Conservation (phyloP, 2,329 filamentous ascomycete genomes). For the Colletotrichum cuscutae region DNA sequence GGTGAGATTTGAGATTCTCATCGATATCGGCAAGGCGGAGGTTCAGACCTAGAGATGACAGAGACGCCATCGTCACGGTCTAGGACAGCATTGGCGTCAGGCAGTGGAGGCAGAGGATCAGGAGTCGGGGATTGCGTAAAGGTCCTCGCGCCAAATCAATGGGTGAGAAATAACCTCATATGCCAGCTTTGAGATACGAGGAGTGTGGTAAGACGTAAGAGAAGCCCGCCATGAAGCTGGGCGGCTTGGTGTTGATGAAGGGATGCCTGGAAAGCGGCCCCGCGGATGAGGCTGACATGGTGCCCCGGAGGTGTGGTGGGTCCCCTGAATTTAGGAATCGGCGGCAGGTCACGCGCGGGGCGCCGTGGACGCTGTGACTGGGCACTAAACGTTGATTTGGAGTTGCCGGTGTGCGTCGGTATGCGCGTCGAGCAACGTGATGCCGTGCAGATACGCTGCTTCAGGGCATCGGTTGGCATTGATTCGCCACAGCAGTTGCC, state of each 20-base stretch:
- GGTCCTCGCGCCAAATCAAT: not conserved
- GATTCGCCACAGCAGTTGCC: not conserved
- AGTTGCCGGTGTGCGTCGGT: not conserved
- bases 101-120: not conserved
- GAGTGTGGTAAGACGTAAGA: not conserved
- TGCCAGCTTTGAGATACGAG: not conserved
- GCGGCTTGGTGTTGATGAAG: constrained; percentile 11
- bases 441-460: not conserved
- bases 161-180: not conserved
- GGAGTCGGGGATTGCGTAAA: not conserved
- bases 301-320: constrained; percentile 20
- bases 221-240: not conserved
- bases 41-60: constrained; percentile 25
- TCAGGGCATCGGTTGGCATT: no score
- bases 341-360: constrained; percentile 26
- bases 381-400: not conserved
- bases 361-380: constrained; percentile 2
- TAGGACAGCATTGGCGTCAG: not conserved
- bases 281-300: constrained; percentile 22
- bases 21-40: constrained; percentile 28
- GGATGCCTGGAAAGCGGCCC: constrained; percentile 7
- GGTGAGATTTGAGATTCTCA: constrained; percentile 27
- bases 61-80: constrained; percentile 6
- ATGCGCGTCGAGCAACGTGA: constrained; percentile 35
- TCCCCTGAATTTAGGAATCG: constrained; percentile 28